Conservation (phyloP, 2,329 filamentous ascomycete genomes). For the Fusarium ramigenum region DNA sequence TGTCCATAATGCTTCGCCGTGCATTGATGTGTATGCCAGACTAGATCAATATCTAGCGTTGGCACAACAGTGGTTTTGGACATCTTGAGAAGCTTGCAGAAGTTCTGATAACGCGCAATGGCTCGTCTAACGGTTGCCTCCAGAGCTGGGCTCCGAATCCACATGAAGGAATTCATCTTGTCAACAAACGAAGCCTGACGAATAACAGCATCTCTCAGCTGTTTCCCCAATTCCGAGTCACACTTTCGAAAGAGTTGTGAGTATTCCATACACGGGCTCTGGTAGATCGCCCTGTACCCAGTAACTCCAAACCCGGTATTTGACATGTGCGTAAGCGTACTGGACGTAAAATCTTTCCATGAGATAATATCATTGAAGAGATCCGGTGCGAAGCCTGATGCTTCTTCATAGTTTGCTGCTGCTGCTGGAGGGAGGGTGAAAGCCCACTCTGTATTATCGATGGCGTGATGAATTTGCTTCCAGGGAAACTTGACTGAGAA, state of each 20-base stretch:
- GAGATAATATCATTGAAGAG: neutral
- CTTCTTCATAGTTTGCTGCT: neutral
- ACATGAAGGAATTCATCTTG: slow-evolving; percentile 53
- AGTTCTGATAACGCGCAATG: slow-evolving; percentile 51
- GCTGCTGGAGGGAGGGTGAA: slow-evolving; percentile 4
- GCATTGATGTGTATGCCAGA: slow-evolving; percentile 56
- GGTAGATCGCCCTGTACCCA: accelerated
- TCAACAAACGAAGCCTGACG: slow-evolving; percentile 52
- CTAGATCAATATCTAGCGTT: slow-evolving; percentile 54
- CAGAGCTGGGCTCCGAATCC: slow-evolving; percentile 50
- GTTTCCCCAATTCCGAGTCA: neutral
- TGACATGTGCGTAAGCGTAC: accelerated
- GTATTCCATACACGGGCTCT: neutral
- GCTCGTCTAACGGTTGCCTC: slow-evolving; percentile 48
- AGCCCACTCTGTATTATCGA: slow-evolving; percentile 26
- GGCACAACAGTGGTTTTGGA: slow-evolving; percentile 48
- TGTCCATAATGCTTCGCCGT: slow-evolving; percentile 43
- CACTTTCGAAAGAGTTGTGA: neutral
- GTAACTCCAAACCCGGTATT: neutral
- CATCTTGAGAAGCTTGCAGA: slow-evolving; percentile 47
- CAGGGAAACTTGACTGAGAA: slow-evolving; percentile 35
- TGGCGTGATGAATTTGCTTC: slow-evolving; percentile 22
- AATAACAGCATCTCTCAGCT: slow-evolving; percentile 46
- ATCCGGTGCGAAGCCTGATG: neutral
- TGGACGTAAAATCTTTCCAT: neutral